Base-by-base conservation (phyloP, 306 rosid species). In the Castanea mollissima region DNA sequence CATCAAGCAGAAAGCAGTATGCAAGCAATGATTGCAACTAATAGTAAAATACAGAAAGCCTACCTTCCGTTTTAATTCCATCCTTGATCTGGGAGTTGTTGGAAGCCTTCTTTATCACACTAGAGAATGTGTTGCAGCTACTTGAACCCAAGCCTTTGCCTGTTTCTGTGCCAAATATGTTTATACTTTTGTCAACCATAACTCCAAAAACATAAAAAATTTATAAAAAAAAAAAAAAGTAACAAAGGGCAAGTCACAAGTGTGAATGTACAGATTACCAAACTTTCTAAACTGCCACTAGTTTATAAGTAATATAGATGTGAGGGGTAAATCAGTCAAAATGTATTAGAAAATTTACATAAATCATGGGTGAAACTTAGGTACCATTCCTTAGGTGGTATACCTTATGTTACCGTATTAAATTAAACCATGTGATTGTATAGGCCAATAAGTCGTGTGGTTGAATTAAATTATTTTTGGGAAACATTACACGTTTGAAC, bases 31-130 rank as follows among this genome's bases (percentile, higher is more conserved):
- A 20, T 16, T 70, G 21, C 44, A 46, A 76, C 5, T 19, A 19
- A 75, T 27, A 74, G 31, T 51, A 78, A 72, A 54, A 71, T 23
- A 67, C 55, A 78, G 73, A 77, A 86, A 74, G 71, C 87, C 85
- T 73, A 89, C 98, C 98, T 87, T 88, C 94, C 58, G 82, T 75
- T 83, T 88, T 90, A 75, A 74, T 76, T 73, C 81, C 89, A 73
- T 83, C 87, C 73, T 78, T 85, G 62, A 82, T 84, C 80, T 81
- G 92, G 65, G 77, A 68, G 59, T 78, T 68, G 35, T 78, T 78
- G 74, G 91, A 86, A 71, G 88, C 80, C 85, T 84, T 93, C 83
- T 88, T 90, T 79, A 75, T 69, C 44, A 89, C 75, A 76, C 88
- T 86, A 51, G 90, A 80, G 78, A 72, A 81, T 65, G 85, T 82